Base-by-base conservation (phyloP, 768 basidiomycete species). In the Lentinula guzmanii region DNA sequence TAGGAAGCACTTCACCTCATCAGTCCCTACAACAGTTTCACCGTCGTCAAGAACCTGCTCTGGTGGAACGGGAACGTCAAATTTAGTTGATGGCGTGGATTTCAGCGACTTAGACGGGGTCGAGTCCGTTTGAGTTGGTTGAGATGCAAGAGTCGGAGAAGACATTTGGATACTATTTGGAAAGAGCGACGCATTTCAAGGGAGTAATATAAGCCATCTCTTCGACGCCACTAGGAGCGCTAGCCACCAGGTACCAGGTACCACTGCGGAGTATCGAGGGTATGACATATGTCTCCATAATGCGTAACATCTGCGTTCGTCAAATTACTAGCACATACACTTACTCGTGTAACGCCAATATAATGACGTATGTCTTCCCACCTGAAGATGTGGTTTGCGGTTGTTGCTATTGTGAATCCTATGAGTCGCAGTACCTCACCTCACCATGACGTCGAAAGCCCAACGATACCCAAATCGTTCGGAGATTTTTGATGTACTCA, bases 401-500 rank as follows among this genome's bases (percentile, higher is more conserved):
- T 28, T 28, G 28, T 28, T 28, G 28, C 28, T 28, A 28, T 28
- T 4, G 28, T 3, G 21, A 21, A 21, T 21, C 21, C 21, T 21
- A 24, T 24, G 28, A 28, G 3, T 28, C 28, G 3, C 28, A 28
- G 28, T 28, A 28, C 28, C 13, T n/a, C 42, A 43, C 42, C 42
- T 16, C 42, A 18, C 16, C 42, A 6, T 15, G 13, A 43, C 13
- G 42, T 43, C 16, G 7, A 43, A 43, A 16, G 13, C 6, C 42
- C 42, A 43, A 18, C 28, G 2, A 28, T 28, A 28, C 3, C 3
- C 28, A 28, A 28, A 28, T 55, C 37, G 39, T 41, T 42, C 53
- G 6, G 18, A 3, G 4, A 41, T 37, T 11, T 55, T 55, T 18
- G 46, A 35, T 5, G 56, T 58, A n/a, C 39, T 54, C 45, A 86